Conservation (phyloP, 1,139 yeast genomes). For the Geotrichum macrosporum region DNA sequence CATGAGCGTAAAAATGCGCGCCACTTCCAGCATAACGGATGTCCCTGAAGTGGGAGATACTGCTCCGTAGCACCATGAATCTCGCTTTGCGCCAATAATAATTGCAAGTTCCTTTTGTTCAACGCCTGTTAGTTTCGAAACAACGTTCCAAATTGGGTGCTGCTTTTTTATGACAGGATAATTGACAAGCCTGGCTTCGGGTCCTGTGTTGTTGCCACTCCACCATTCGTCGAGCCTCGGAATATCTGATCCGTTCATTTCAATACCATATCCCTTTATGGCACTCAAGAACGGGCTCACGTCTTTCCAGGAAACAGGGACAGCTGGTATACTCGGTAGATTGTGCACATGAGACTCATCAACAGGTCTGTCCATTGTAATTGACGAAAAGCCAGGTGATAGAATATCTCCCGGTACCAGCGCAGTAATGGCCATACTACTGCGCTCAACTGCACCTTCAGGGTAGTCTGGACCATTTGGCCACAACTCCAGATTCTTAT, state of each 20-base stretch:
- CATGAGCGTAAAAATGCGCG: constrained; percentile 65
- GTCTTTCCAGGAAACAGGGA: constrained; percentile 73
- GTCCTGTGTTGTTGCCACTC: constrained; percentile 43
- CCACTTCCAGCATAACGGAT: constrained; percentile 63
- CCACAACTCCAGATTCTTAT: constrained; percentile 24
- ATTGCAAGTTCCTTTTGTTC: constrained; percentile 75
- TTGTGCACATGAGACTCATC: constrained; percentile 49
- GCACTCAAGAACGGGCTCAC: constrained; percentile 50
- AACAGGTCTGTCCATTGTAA: constrained; percentile 33
- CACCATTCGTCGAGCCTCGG: constrained; percentile 43
- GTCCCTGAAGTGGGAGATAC: constrained; percentile 73
- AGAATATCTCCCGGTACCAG: constrained; percentile 72
- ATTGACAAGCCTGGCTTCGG: constrained; percentile 42
- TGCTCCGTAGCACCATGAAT: constrained; percentile 73
- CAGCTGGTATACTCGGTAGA: constrained; percentile 67
- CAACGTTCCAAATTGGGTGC: constrained; percentile 73
- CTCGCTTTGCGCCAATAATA: constrained; percentile 81
- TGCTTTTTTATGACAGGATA: constrained; percentile 51
- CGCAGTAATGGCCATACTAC: constrained; percentile 62
- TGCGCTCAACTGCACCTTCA: constrained; percentile 52
- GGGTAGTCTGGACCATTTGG: constrained; percentile 20
- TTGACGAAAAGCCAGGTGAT: constrained; percentile 70
- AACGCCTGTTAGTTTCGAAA: constrained; percentile 72
- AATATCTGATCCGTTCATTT: constrained; percentile 28
- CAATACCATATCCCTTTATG: constrained; percentile 49